Percentiles rank a stretch among this genome's conserved stretches.
Evolutionary conservation across 129 eudicot genomes (phyloP).

Genomic region (Centrapalus pauciflorus): DNA sequence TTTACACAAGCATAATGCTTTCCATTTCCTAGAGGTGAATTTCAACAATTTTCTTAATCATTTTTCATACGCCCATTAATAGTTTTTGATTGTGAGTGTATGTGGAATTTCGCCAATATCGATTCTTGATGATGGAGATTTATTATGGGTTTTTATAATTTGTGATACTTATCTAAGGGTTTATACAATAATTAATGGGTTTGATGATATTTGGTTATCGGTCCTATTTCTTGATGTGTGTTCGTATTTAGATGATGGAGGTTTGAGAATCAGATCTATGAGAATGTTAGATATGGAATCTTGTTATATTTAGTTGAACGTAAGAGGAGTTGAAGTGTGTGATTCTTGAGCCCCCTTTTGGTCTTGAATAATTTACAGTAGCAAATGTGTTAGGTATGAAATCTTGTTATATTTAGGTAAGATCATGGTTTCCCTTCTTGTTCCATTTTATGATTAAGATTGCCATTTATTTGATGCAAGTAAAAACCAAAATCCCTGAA

Average conservation of each 20-base stretch:
- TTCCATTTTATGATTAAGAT: conserved; percentile 9
- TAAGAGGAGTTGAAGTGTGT: conserved; percentile 1
- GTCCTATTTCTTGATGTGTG: not conserved
- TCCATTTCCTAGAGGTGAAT: conserved; percentile 17
- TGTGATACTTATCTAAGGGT: conserved; percentile 6
- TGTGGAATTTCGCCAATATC: not conserved
- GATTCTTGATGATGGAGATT: not conserved
- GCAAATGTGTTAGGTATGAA: conserved; percentile 8
- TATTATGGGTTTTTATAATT: conserved; percentile 3
- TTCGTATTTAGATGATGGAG: conserved; percentile 3
- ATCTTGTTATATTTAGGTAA: not conserved
- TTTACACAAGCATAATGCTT: not conserved
- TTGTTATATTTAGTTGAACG: not conserved
- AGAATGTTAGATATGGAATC: not conserved
- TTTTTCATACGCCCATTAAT: conserved; percentile 23
- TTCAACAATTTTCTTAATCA: conserved; percentile 1
- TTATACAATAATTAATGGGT: not conserved
- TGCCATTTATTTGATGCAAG: not conserved
- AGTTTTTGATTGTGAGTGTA: conserved; percentile 17
- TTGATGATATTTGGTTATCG: conserved; percentile 10
- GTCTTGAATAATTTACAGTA: not conserved
- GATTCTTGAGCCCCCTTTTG: conserved; percentile 1
- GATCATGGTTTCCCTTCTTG: conserved; percentile 2
- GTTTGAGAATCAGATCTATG: conserved; percentile 10
- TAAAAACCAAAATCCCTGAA: not conserved